Evolutionary conservation across 441 rosid genomes (phyloP).

Genomic region (Brassica hybrid): DNA sequence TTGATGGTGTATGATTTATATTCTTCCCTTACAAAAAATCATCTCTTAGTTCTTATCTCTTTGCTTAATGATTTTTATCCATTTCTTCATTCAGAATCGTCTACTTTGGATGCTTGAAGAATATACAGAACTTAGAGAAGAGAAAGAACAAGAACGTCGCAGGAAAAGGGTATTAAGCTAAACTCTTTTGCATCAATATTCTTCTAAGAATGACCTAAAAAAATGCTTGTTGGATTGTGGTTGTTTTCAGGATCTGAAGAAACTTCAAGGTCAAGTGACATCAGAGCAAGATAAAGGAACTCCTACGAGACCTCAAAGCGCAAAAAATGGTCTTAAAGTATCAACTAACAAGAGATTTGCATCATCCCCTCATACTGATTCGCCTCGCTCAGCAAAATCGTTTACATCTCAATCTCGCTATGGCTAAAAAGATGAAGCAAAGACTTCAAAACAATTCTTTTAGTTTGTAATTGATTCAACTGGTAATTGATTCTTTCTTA

Average conservation of each 20-base stretch:
- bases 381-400: conserved; percentile 44
- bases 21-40: conserved; percentile 27
- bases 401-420: conserved; percentile 48
- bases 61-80: neutral
- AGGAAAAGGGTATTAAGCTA: conserved; percentile 66
- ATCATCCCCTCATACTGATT: conserved; percentile 54
- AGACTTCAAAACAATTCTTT: neutral
- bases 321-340: conserved; percentile 66
- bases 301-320: conserved; percentile 67
- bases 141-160: conserved; percentile 85
- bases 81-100: conserved; percentile 53
- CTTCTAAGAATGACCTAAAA: conserved; percentile 2
- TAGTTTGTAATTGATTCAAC: neutral
- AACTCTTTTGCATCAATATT: conserved; percentile 4
- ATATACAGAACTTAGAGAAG: conserved; percentile 63
- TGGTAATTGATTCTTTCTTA: neutral
- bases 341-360: conserved; percentile 72
- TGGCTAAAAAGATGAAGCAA: conserved; percentile 49
- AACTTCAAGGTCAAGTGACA: conserved; percentile 85
- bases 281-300: conserved; percentile 92
- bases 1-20: conserved; percentile 61
- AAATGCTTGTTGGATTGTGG: conserved; percentile 1
- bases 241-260: conserved; percentile 79
- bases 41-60: conserved; percentile 6
- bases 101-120: conserved; percentile 85